Conservation (phyloP, 2,329 filamentous ascomycete genomes). For the Tolypocladium guangdongense region DNA sequence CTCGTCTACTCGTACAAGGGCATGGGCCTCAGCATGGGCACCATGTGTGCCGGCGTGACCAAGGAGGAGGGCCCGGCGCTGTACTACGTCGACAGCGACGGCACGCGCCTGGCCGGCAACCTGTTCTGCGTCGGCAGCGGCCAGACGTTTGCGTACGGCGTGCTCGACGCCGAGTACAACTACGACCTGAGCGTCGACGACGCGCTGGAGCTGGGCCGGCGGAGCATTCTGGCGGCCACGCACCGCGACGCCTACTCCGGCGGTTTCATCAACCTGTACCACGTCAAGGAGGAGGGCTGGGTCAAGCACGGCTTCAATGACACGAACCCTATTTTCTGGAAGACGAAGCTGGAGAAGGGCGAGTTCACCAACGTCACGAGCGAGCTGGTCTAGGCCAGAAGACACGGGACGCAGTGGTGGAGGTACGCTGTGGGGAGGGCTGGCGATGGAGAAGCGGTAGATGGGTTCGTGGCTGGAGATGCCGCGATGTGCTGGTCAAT, state of each 20-base stretch:
- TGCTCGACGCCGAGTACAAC: constrained; percentile 87
- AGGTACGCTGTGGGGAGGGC: neutral
- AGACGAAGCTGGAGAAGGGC: constrained; percentile 96
- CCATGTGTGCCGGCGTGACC: constrained; percentile 97
- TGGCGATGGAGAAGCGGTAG: neutral
- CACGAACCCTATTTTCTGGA: constrained; percentile 99
- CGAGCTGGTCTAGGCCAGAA: constrained; percentile 37
- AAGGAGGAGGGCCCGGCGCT: constrained; percentile 91
- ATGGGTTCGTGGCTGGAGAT: neutral
- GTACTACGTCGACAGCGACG: constrained; percentile 95
- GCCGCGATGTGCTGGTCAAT: neutral
- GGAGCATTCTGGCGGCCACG: constrained; percentile 91
- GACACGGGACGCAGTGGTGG: neutral
- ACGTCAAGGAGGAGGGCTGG: constrained; percentile 98
- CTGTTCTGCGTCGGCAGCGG: constrained; percentile 97
- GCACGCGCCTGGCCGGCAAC: constrained; percentile 84
- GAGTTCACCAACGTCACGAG: constrained; percentile 95
- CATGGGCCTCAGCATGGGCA: constrained; percentile 97
- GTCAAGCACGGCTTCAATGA: constrained; percentile 97
- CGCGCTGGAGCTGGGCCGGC: constrained; percentile 78
- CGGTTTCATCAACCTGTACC: constrained; percentile 97
- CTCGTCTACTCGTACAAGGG: constrained; percentile 98
- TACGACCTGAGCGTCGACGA: constrained; percentile 84
- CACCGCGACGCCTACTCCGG: constrained; percentile 98
- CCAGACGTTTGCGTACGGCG: constrained; percentile 97